phyloP scores from a whole-genome alignment of 140 eudicot genomes.

The Stevia rebaudiana region DNA sequence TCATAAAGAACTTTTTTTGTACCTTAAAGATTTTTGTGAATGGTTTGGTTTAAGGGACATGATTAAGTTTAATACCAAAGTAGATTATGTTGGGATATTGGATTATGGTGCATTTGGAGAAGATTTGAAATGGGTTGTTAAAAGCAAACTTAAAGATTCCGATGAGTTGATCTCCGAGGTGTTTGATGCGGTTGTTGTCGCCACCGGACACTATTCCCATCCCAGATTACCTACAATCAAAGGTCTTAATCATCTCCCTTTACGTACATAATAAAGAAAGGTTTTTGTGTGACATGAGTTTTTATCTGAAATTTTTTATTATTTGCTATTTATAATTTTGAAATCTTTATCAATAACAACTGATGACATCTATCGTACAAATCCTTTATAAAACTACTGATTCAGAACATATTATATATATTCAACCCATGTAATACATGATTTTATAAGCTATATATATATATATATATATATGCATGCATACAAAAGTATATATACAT shows the following conservation, averaged over 20 bases:
- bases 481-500: no score
- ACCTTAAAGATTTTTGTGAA: constrained; percentile 64
- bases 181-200: constrained; percentile 92
- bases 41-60: constrained; percentile 62
- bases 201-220: constrained; percentile 84
- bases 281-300: no score
- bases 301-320: no score
- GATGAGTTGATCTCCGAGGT: constrained; percentile 62
- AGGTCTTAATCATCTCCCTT: constrained; percentile 35
- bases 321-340: no score
- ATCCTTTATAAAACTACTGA: no score
- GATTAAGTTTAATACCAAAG: constrained; percentile 68
- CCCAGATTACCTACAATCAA: constrained; percentile 70
- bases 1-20: constrained; percentile 58
- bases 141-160: constrained; percentile 37
- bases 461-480: neutral
- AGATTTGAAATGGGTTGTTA: constrained; percentile 63
- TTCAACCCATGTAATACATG: no score
- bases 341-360: no score
- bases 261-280: no score
- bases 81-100: constrained; percentile 68
- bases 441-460: no score
- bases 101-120: constrained; percentile 35
- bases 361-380: no score
- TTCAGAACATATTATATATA: no score